Evolutionary conservation across 257 asterid genomes (phyloP).

Genomic region (Rauvolfia tetraphylla): DNA sequence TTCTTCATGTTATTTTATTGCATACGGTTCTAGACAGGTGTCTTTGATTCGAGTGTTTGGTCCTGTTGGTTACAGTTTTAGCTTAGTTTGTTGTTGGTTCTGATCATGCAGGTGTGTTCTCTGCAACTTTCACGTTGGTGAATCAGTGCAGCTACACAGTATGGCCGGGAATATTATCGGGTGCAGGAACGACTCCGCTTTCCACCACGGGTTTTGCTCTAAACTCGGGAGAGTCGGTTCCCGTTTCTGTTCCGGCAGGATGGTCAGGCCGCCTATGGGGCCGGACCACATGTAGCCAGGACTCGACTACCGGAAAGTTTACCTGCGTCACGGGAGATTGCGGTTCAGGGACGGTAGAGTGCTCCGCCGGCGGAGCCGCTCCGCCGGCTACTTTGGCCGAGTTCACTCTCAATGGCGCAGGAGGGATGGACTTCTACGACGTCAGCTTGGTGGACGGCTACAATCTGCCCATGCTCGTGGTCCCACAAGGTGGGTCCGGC

Average conservation of each 20-base stretch:
- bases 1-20: not conserved
- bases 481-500: slow-evolving; percentile 50
- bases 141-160: slow-evolving; percentile 61
- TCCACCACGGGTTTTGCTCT: slow-evolving; percentile 59
- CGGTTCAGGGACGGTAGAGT: slow-evolving; percentile 55
- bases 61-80: not conserved
- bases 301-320: slow-evolving; percentile 47
- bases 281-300: slow-evolving; percentile 47
- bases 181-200: slow-evolving; percentile 50
- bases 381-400: slow-evolving; percentile 78
- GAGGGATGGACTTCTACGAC: slow-evolving; percentile 65
- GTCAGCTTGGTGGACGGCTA: slow-evolving; percentile 85
- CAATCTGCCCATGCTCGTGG: slow-evolving; percentile 67
- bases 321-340: slow-evolving; percentile 67
- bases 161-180: slow-evolving; percentile 72
- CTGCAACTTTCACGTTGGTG: slow-evolving; percentile 59
- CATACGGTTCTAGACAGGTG: not conserved
- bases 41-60: not conserved
- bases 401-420: slow-evolving; percentile 70
- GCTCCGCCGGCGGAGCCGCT: slow-evolving; percentile 51
- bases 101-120: slow-evolving; percentile 24
- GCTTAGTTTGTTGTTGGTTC: not conserved
- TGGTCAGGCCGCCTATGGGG: slow-evolving; percentile 90
- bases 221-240: slow-evolving; percentile 36
- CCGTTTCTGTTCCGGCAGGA: slow-evolving; percentile 40